Base-by-base conservation (phyloP, 139 green algal species). In the Nannochloris sp. region DNA sequence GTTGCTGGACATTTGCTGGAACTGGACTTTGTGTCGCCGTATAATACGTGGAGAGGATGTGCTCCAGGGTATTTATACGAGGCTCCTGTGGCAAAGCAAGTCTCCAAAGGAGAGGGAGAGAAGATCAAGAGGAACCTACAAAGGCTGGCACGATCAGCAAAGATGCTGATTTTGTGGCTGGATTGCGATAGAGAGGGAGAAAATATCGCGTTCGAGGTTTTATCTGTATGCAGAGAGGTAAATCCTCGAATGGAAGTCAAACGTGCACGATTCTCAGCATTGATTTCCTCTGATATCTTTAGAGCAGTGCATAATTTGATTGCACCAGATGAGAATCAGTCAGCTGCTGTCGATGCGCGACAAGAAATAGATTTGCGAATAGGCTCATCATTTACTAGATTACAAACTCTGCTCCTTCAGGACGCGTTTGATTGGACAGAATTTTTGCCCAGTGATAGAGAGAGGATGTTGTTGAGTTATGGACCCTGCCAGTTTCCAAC, bases 111-210 rank as follows among this genome's bases (percentile, higher is more conserved):
- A 43, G 83, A 88, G 74, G 91, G 91, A 60, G 50, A 72, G 31
- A 53, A 77, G 9, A 58, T 96, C 25, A 66, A 84, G 70, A 49
- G 70, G 23, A 92, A 94, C 63, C 72, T 97, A 56, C 62, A 89
- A 74, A 61, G 81, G 64, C 79, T 91, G 69, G 76, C 85, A 6
- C 59, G 82, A 16, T 56, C 65, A 10, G 75, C 62, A 25, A 64
- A 92, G 25, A 85, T 73, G 84, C 85, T 99, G 50, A 78, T 97
- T 23, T 80, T 99, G 50, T 99, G 93, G 93, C 83, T 99, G 65
- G 93, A 99, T 71, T 98, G 93, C 69, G 93, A 99, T 66, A 53
- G 93, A 2, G 93, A 99, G 72, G 93, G 93, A 2, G 93, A 99
- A 71, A 95, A 96, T 79, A 99, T 99, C 66, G 79, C 85, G 4